Base-by-base conservation (phyloP, 1,139 yeast species). In the Lodderomyces margitis region DNA sequence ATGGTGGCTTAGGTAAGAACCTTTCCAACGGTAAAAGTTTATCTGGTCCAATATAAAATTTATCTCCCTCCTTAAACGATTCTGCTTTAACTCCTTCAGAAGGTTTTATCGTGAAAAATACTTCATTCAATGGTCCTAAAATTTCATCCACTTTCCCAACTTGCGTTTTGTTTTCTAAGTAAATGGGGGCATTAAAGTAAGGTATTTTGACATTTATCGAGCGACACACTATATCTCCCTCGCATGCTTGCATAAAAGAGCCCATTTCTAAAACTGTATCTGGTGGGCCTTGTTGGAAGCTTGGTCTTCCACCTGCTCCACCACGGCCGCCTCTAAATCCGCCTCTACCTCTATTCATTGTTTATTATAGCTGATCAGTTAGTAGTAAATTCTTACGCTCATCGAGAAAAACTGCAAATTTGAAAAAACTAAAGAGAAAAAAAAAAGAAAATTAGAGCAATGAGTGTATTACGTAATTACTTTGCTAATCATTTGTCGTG, bases 91-190 rank as follows among this genome's bases (percentile, higher is more conserved):
- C 94, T 59, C 99, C 99, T 61, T 94, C 98, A 41, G 86, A 75
- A 46, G 97, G 92, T 71, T 94, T 92, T 55, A 94, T 82, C 39
- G 98, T 94, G 79, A 94, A 94, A 64, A 78, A 91, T 15, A 92
- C 98, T 68, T 94, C 98, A 64, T 92, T 92, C 62, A 94, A 72
- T 42, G 98, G 98, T 41, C 99, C 99, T 56, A 94, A 76, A 52
- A 94, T 92, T 74, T 94, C 99, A 64, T 94, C 99, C 45, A 94
- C 96, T 68, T 94, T 94, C 57, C 99, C 99, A 42, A 94, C 83
- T 61, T 87, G 94, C 23, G 96, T 86, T 75, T 84, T 85, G 76
- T 92, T 92, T 65, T 92, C 98, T 55, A 92, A 79, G 65, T 85
- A 94, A 60, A 94, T 91, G 62, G 98, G 98, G 21, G 99, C 99